These are phyloP conservation scores for Penicillium taxi DNA, from an alignment of 495 filamentous ascomycete species.

Conservation along the genomic window DNA sequence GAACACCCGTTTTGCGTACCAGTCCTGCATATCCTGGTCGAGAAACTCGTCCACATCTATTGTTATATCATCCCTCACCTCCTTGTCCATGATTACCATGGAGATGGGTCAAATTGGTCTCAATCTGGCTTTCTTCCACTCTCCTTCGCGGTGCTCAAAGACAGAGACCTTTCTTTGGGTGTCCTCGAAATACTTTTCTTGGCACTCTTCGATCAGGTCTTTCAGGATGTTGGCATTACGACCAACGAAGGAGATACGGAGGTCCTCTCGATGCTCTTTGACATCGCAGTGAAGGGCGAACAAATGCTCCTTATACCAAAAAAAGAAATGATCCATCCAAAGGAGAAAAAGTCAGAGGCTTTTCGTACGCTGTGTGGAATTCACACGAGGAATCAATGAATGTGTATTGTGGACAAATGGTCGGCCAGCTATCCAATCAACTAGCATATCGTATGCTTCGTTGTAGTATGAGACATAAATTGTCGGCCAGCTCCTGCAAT, in stretches of 20 bases:
- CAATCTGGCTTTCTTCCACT: slow-evolving; percentile 11
- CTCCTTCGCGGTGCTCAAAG: slow-evolving; percentile 8
- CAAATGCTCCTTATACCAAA: slow-evolving; percentile 21
- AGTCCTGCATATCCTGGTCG: slow-evolving; percentile 53
- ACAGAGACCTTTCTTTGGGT: slow-evolving; percentile 11
- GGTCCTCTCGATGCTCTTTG: slow-evolving; percentile 15
- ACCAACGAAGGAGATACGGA: slow-evolving; percentile 15
- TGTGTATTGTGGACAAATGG: slow-evolving; percentile 16
- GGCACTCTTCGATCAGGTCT: slow-evolving; percentile 14
- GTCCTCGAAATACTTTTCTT: slow-evolving; percentile 13
- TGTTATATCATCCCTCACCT: slow-evolving; percentile 57
- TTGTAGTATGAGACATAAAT: slow-evolving; percentile 22
- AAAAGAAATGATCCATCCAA: slow-evolving; percentile 22
- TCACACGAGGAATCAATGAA: slow-evolving; percentile 16
- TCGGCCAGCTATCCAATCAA: slow-evolving; percentile 16
- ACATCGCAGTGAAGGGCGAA: slow-evolving; percentile 15
- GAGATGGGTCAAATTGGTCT: slow-evolving; percentile 61
- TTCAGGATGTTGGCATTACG: slow-evolving; percentile 15
- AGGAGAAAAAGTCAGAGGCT: slow-evolving; percentile 22
- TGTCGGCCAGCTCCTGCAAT: too few species aligned
- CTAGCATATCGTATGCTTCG: slow-evolving; percentile 24
- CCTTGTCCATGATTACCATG: slow-evolving; percentile 65
- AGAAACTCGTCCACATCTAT: slow-evolving; percentile 74
- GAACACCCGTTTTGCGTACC: slow-evolving; percentile 59
- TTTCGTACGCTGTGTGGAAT: slow-evolving; percentile 15